Evolutionary conservation across 441 rosid genomes (phyloP), one percentile per base, ranked within the genome.

Genomic region (Viola pubescens): DNA sequence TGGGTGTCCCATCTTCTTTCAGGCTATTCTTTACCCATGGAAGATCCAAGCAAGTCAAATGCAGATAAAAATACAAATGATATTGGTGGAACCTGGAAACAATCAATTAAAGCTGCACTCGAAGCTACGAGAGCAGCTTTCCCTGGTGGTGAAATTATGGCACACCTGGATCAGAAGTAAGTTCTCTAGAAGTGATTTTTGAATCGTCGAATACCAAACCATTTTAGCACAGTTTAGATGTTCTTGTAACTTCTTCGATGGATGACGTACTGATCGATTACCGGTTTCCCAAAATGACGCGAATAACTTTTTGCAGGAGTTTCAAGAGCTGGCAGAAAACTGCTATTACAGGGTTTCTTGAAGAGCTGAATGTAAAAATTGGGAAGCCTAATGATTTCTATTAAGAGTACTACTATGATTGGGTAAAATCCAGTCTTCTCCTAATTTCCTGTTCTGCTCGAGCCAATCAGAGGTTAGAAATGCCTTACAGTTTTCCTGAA

Each of bases 1-100:
- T 88, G 94, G 97, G 97, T 88, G 37, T 86, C 86, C 45, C 97
- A 88, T 65, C 78, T 88, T 43, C 94, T 91, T 70, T 88, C 89
- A 14, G 89, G 92, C 48, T 82, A 88, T 81, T 81, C 89, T 19
- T 72, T 91, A 62, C 94, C 82, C 43, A 86, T 83, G 96, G 94
- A 86, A 67, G 92, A 91, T 59, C 85, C 86, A 13, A 65, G 68
- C 51, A 70, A 76, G 55, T 42, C 70, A 42, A 75, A 77, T 59
- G 67, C 10, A 55, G 75, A 73, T 5, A 68, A 62, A 52, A 64
- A 63, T 51, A 51, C 71, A 7, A 70, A 71, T 5, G 62, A 48
- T 16, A 71, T 85, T 46, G 85, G 82, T 54, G 97, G 94, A 12
- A 77, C 87, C 9, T 90, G 95, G 94, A 90, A 67, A 65, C 65